Evolutionary conservation across 106 monocot species (phyloP), one percentile per base, ranked within the genome.

Genomic region (Triglochin maritima): DNA sequence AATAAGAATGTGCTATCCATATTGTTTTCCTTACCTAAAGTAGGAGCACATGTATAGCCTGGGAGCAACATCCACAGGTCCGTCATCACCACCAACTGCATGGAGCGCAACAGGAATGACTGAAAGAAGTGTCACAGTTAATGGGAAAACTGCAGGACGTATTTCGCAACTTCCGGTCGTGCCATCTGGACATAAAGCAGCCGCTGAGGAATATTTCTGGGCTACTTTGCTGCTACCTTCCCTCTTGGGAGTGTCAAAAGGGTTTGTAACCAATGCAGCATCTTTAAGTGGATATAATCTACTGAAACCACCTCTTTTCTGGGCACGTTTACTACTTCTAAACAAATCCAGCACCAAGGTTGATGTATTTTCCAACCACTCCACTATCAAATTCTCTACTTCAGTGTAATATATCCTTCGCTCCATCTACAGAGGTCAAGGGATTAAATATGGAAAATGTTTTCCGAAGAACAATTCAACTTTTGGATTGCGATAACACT

Each of bases 31-130:
- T 70, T 47, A 70, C 17, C 45, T 59, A 16, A 44, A 71, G 58
- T 77, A 77, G 2, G 77, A 71, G 16, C 46, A 49, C 66, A 71
- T 59, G 50, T 77, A 77, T 15, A 77, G 9, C 60, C 65, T 77
- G 17, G 57, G 57, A 50, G 63, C 77, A 14, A 77, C 66, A 65
- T 77, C 71, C 2, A 57, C 17, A 2, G 71, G 59, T 2, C 70
- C 71, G 16, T 71, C 77, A 50, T 71, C 77, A 5, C 77, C 77
- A 29, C 77, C 77, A 71, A 71, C 53, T 9, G 77, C 70, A 66
- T 77, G 66, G n/a, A 77, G 71, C 50, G 60, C 77, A 11, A 77
- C 66, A 44, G 77, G 77, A 43, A 77, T 50, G 14, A 66, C 57
- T 16, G 77, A 77, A 48, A 77, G 71, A 60, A 60, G 63, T 3